These are phyloP conservation scores for Ceratorhiza oryzae-sativae DNA, from an alignment of 1,284 basidiomycete genomes.

Conservation along the genomic window DNA sequence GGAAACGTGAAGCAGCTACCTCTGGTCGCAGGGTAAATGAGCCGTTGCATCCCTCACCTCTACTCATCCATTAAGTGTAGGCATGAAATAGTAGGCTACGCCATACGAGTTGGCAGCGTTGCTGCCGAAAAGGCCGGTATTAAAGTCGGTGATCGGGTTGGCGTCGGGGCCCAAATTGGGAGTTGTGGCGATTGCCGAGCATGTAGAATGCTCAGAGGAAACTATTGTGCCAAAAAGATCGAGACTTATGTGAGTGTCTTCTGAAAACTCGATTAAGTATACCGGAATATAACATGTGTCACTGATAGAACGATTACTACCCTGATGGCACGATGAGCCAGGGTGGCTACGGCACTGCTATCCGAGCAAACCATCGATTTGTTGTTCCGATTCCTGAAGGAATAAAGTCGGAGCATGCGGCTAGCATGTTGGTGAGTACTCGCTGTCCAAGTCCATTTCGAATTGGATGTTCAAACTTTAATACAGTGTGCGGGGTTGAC, in stretches of 20 bases:
- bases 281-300: conserved; percentile 18
- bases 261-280: conserved; percentile 16
- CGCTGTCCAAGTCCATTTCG: neutral
- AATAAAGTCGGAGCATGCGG: conserved; percentile 56
- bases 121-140: conserved; percentile 48
- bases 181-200: conserved; percentile 61
- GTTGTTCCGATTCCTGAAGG: conserved; percentile 73
- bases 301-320: conserved; percentile 56
- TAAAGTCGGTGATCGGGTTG: conserved; percentile 68
- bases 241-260: conserved; percentile 40
- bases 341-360: conserved; percentile 71
- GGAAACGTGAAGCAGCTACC: conserved; percentile 54
- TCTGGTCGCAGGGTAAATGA: conserved; percentile 53
- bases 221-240: conserved; percentile 56
- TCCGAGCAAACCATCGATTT: conserved; percentile 71
- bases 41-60: neutral
- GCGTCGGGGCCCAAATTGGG: conserved; percentile 67
- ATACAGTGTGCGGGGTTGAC: conserved; percentile 67
- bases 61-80: conserved; percentile 44
- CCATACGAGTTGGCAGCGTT: conserved; percentile 59
- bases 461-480: neutral
- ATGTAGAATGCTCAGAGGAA: conserved; percentile 64
- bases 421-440: conserved; percentile 54
- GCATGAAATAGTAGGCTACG: conserved; percentile 71
- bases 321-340: conserved; percentile 61